phyloP scores from a whole-genome alignment of 2,329 filamentous ascomycete species.

The Rhinocladiella mackenziei region DNA sequence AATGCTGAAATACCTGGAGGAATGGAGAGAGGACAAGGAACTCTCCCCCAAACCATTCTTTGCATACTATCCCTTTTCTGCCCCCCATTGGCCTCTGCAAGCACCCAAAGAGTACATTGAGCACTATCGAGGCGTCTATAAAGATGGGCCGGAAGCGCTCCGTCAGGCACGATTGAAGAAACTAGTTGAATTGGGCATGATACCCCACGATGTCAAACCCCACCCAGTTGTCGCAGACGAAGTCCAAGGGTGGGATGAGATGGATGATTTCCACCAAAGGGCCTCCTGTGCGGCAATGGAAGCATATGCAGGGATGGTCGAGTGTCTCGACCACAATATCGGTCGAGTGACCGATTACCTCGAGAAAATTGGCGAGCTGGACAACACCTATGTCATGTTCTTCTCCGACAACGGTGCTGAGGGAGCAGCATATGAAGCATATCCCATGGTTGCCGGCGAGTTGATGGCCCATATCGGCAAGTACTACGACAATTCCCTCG shows the following conservation, averaged over 20 bases:
- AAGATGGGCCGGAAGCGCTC: constrained; percentile 49
- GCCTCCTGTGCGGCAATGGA: constrained; percentile 48
- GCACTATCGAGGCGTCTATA: constrained; percentile 49
- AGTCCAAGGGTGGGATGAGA: constrained; percentile 41
- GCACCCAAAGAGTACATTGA: constrained; percentile 45
- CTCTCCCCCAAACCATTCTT: constrained; percentile 46
- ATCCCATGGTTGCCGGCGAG: constrained; percentile 41
- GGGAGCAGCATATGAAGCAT: constrained; percentile 45
- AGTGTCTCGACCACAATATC: constrained; percentile 45
- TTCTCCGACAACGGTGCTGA: constrained; percentile 51
- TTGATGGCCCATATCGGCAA: constrained; percentile 43
- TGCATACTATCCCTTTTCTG: constrained; percentile 48
- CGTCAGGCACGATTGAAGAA: constrained; percentile 43
- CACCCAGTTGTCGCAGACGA: constrained; percentile 44
- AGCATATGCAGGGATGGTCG: constrained; percentile 50
- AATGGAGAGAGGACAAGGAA: constrained; percentile 43
- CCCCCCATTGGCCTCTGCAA: constrained; percentile 53
- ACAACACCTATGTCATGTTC: constrained; percentile 50
- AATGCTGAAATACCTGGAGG: constrained; percentile 50
- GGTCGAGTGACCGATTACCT: constrained; percentile 47
- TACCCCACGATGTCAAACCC: constrained; percentile 41
- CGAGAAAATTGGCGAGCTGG: constrained; percentile 44
- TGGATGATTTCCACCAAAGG: constrained; percentile 38
- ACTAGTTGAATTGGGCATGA: constrained; percentile 45
- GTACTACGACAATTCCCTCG: constrained; percentile 48